Evolutionary conservation across 2,329 filamentous ascomycete genomes (phyloP).

Genomic region (Colletotrichum sublineola): DNA sequence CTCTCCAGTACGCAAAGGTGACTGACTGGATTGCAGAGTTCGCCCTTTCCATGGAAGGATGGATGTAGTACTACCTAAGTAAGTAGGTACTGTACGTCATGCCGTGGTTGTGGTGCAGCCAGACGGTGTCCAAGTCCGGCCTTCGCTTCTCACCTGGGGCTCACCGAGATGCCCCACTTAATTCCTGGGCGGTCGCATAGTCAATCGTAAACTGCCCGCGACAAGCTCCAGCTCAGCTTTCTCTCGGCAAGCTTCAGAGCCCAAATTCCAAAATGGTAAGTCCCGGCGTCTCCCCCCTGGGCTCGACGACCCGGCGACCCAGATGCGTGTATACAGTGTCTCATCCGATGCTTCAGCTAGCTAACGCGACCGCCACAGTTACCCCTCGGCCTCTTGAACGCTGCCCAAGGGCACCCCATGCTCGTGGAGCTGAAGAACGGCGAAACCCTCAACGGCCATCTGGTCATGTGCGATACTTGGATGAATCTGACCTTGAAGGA

Average conservation of each 20-base stretch:
- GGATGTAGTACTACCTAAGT: no score
- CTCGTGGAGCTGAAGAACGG: conserved; percentile 97
- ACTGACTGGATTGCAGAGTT: neutral
- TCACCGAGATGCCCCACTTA: conserved; percentile 36
- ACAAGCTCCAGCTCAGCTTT: conserved; percentile 35
- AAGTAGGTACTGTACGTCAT: conserved; percentile 5
- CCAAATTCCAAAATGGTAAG: conserved; percentile 37
- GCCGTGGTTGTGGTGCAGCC: neutral
- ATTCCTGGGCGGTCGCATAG: conserved; percentile 34
- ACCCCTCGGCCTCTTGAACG: conserved; percentile 87
- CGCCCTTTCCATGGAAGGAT: neutral
- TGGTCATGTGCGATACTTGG: conserved; percentile 98
- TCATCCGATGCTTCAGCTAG: neutral
- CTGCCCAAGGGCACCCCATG: conserved; percentile 97
- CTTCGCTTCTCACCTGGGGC: conserved; percentile 19
- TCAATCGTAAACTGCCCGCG: conserved; percentile 32
- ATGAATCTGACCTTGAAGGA: conserved; percentile 99
- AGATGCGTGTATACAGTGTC: neutral
- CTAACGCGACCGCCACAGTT: conserved; percentile 59
- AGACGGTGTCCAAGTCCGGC: neutral
- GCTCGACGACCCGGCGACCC: neutral
- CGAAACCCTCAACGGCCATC: conserved; percentile 95
- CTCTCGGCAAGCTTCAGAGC: conserved; percentile 39
- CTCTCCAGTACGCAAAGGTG: no score
- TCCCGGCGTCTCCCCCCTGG: neutral